These are phyloP conservation scores for Encephalitozoon cuniculi DNA, from an alignment of 371 early-diverging fungal genomes.

Conservation along the genomic window DNA sequence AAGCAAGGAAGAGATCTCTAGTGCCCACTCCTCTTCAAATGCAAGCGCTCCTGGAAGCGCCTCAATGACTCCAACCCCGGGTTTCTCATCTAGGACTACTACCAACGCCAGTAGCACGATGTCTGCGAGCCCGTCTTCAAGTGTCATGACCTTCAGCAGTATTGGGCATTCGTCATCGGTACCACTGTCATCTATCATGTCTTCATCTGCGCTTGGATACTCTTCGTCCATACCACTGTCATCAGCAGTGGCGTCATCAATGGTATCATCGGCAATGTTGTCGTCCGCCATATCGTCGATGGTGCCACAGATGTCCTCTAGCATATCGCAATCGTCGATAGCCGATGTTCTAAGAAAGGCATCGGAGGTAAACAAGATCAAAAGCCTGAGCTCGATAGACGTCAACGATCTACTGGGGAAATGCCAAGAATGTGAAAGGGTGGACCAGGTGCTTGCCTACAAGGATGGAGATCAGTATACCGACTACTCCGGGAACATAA, in stretches of 20 bases:
- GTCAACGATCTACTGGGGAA: slow-evolving; percentile 35
- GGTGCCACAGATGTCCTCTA: background rate
- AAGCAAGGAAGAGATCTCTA: background rate
- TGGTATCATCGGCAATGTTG: background rate
- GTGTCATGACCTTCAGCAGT: background rate
- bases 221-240: too few relatives aligned
- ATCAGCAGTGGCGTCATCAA: background rate
- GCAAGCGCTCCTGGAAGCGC: background rate
- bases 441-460: slow-evolving; percentile 40
- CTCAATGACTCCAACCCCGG: background rate
- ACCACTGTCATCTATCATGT: background rate
- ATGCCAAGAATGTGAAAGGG: slow-evolving; percentile 39
- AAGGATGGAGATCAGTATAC: slow-evolving; percentile 41
- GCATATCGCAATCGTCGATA: background rate
- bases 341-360: background rate
- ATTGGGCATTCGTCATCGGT: background rate
- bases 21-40: background rate
- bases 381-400: background rate
- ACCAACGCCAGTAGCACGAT: background rate
- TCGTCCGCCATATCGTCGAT: background rate
- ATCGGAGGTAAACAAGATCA: slow-evolving; percentile 4
- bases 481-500: slow-evolving; percentile 52
- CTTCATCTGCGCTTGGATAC: too few relatives aligned
- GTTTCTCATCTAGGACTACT: background rate
- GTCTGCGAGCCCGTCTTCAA: background rate